These are phyloP conservation scores for Pseudogymnoascus sp. DNA, from an alignment of 2,329 filamentous ascomycete species.

Conservation along the genomic window DNA sequence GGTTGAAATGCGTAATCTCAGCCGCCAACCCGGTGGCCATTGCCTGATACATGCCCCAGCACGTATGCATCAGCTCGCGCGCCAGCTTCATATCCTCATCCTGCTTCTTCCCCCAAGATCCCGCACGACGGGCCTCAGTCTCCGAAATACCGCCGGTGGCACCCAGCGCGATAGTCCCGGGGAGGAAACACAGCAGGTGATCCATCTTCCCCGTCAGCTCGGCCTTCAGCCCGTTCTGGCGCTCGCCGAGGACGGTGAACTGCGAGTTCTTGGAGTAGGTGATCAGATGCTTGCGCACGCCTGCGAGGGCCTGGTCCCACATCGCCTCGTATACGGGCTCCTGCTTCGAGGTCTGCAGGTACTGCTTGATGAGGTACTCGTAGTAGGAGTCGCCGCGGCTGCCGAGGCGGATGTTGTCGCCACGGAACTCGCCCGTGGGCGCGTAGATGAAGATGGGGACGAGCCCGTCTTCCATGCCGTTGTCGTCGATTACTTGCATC, in stretches of 20 bases:
- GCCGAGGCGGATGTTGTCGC: conserved; percentile 80
- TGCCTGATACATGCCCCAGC: conserved; percentile 93
- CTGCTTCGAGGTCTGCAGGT: conserved; percentile 81
- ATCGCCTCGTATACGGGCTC: conserved; percentile 83
- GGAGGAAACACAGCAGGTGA: conserved; percentile 95
- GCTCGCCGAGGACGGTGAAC: conserved; percentile 85
- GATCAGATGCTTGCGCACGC: conserved; percentile 84
- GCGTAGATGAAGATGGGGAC: conserved; percentile 88
- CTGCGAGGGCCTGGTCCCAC: conserved; percentile 80
- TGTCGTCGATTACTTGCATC: conserved; percentile 83
- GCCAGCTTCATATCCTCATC: conserved; percentile 84
- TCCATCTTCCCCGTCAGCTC: conserved; percentile 86
- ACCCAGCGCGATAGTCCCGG: conserved; percentile 85
- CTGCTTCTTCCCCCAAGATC: conserved; percentile 67
- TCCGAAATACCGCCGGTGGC: conserved; percentile 74
- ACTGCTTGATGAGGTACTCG: conserved; percentile 98
- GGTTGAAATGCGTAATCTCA: conserved; percentile 87
- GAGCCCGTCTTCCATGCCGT: conserved; percentile 69
- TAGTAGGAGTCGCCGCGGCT: conserved; percentile 97
- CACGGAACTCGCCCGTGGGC: conserved; percentile 68
- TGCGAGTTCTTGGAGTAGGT: conserved; percentile 75
- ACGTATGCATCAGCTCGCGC: conserved; percentile 87
- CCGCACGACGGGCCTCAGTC: conserved; percentile 61
- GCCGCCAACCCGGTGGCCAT: conserved; percentile 87
- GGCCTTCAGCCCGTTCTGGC: conserved; percentile 61